A percentile compares a stretch with the other conserved stretches of the same genome.
phyloP scores from a whole-genome alignment of 2,329 filamentous ascomycete species.

The Corynespora cassiicola region DNA sequence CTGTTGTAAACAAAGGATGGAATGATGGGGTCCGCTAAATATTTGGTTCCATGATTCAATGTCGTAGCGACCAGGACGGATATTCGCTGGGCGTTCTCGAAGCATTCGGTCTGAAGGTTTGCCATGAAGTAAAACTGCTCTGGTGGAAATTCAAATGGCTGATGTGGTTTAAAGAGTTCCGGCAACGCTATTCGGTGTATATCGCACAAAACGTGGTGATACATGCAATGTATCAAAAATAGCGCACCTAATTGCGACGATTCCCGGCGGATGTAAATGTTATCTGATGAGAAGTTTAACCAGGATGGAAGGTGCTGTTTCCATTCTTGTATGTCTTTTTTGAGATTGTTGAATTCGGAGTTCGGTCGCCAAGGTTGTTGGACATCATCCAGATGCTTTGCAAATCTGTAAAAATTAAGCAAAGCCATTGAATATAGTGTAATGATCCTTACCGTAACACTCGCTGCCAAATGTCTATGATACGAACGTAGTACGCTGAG shows the following conservation, averaged over 20 bases:
- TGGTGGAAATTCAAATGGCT: constrained; percentile 34
- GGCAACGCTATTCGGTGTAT: constrained; percentile 39
- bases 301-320: constrained; percentile 35
- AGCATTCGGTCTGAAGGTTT: constrained; percentile 34
- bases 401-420: constrained; percentile 20
- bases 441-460: constrained; percentile 27
- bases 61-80: constrained; percentile 34
- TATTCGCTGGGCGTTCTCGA: constrained; percentile 39
- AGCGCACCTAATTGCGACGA: constrained; percentile 40
- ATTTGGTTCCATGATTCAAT: constrained; percentile 37
- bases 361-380: constrained; percentile 35
- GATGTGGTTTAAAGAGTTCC: constrained; percentile 37
- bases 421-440: not conserved
- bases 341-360: constrained; percentile 33
- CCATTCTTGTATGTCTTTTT: constrained; percentile 34
- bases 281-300: constrained; percentile 40
- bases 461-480: constrained; percentile 39
- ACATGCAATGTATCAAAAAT: constrained; percentile 42
- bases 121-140: constrained; percentile 31
- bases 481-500: constrained; percentile 39
- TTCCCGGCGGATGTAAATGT: constrained; percentile 42
- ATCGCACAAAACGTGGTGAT: constrained; percentile 40
- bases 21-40: constrained; percentile 41
- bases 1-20: constrained; percentile 42
- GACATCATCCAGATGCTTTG: constrained; percentile 40